A percentile compares a stretch with the other conserved stretches of the same genome.
These are phyloP conservation scores for Hypoxylon fragiforme DNA, from an alignment of 495 filamentous ascomycete species.

Conservation along the genomic window DNA sequence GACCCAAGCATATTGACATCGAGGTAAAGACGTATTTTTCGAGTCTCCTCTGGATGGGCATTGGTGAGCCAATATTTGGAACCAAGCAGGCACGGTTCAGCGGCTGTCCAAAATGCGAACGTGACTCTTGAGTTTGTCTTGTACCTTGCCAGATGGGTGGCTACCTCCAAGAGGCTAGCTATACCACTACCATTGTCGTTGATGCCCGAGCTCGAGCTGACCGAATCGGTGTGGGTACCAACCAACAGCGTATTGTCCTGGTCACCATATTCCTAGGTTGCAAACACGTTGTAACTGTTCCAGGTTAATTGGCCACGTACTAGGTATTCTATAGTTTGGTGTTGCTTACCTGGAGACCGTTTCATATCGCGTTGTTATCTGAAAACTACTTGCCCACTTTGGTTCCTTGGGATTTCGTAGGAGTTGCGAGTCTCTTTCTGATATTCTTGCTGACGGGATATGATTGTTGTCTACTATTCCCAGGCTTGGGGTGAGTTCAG, in stretches of 20 bases:
- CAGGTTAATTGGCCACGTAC: constrained; percentile 45
- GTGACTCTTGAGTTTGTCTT: constrained; percentile 60
- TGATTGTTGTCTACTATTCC: constrained; percentile 49
- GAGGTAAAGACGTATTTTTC: constrained; percentile 61
- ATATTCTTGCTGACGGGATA: constrained; percentile 43
- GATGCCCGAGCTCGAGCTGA: constrained; percentile 57
- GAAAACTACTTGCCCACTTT: constrained; percentile 31
- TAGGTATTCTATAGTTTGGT: constrained; percentile 44
- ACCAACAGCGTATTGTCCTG: constrained; percentile 57
- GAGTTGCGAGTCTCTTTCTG: neutral
- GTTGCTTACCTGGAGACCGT: constrained; percentile 22
- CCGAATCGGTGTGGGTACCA: constrained; percentile 65
- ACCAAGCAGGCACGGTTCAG: constrained; percentile 59
- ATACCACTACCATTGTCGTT: constrained; percentile 66
- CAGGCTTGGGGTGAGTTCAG: constrained; percentile 42
- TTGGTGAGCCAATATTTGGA: constrained; percentile 54
- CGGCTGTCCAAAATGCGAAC: constrained; percentile 64
- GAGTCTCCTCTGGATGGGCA: constrained; percentile 46
- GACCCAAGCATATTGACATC: constrained; percentile 71
- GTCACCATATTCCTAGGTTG: constrained; percentile 61
- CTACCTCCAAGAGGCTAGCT: constrained; percentile 60
- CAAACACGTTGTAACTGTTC: constrained; percentile 61
- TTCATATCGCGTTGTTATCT: constrained; percentile 4
- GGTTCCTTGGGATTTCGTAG: constrained; percentile 39
- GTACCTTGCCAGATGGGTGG: constrained; percentile 56